A percentile compares a stretch with the other conserved stretches of the same genome.
Conservation (phyloP, 1,284 basidiomycete genomes). For the Leccinum pseudoinsigne region DNA sequence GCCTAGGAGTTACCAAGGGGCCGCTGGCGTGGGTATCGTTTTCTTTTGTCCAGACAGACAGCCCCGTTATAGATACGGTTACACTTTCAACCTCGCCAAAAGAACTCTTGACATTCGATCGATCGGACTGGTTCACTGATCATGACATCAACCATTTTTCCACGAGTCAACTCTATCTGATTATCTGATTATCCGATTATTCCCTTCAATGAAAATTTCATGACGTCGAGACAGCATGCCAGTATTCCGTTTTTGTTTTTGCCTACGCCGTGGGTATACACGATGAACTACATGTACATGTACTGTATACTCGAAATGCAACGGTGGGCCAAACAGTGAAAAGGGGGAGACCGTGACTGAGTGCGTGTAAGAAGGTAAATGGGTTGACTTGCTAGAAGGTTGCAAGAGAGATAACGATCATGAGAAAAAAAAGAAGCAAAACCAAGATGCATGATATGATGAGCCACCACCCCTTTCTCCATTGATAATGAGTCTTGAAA, state of each 20-base stretch:
- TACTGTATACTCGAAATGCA: neutral
- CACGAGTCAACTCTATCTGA: neutral
- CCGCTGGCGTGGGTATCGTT: neutral
- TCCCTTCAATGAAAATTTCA: neutral
- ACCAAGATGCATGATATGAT: constrained; percentile 14
- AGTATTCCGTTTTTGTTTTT: neutral
- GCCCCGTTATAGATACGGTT: neutral
- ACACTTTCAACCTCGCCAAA: neutral
- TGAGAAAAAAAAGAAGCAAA: constrained; percentile 7
- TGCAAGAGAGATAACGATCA: constrained; percentile 14
- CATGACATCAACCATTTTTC: neutral
- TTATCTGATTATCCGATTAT: neutral
- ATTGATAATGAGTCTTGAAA: constrained; percentile 12
- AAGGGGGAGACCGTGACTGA: neutral
- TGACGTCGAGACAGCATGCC: neutral
- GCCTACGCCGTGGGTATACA: neutral
- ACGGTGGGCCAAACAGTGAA: neutral
- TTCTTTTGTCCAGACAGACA: neutral
- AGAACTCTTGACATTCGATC: neutral
- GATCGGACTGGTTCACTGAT: neutral
- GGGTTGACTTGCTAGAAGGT: neutral
- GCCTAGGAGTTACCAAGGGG: neutral
- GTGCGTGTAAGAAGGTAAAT: neutral
- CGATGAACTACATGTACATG: neutral
- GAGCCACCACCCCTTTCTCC: constrained; percentile 1